Conservation (phyloP, 2,329 filamentous ascomycete species). For the Sclerotinia minor region DNA sequence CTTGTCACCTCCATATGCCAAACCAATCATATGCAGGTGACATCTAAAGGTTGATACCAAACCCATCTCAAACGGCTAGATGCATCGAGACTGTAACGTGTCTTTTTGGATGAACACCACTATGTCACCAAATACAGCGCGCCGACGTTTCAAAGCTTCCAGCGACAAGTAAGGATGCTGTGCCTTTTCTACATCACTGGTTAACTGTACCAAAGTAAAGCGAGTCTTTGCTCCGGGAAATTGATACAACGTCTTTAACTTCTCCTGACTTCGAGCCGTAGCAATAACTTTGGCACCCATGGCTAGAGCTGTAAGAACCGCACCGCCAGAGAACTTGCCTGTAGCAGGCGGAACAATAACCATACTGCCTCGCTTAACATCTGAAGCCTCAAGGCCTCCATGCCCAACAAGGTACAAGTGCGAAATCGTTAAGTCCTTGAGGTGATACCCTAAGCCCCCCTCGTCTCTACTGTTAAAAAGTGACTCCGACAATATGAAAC, state of each 20-base stretch:
- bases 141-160: constrained; percentile 4
- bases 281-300: constrained; percentile 54
- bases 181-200: constrained; percentile 43
- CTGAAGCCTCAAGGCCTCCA: constrained; percentile 49
- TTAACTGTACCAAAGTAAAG: constrained; percentile 47
- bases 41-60: constrained; percentile 2
- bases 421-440: constrained; percentile 15
- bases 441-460: constrained; percentile 29
- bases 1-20: background rate
- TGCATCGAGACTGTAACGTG: constrained; percentile 9
- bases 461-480: constrained; percentile 28
- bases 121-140: constrained; percentile 1
- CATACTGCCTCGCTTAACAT: constrained; percentile 47
- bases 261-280: constrained; percentile 47
- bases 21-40: constrained; percentile 3
- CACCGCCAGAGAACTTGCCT: constrained; percentile 48
- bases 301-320: constrained; percentile 47
- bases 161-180: no score
- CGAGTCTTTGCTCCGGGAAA: constrained; percentile 28
- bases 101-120: constrained; percentile 17
- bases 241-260: constrained; percentile 43
- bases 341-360: constrained; percentile 51
- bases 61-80: constrained; percentile 2
- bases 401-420: constrained; percentile 42
- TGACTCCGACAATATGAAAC: constrained; percentile 41